These are phyloP conservation scores for Fraxinus floribunda DNA, from an alignment of 305 asterid species.

Conservation along the genomic window DNA sequence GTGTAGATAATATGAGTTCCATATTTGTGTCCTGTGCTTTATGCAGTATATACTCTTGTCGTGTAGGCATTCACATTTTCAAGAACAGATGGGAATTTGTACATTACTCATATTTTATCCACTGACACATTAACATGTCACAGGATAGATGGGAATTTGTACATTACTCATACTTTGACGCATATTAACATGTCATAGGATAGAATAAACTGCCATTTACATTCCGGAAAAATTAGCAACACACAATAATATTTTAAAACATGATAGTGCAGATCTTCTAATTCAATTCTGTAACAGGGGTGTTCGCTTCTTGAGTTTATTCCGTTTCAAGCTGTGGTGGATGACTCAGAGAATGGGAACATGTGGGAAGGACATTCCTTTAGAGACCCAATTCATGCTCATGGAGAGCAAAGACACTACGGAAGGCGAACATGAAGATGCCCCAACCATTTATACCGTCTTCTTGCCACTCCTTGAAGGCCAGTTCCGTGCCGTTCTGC, in stretches of 20 bases:
- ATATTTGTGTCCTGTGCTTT: not conserved
- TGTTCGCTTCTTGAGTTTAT: conserved; percentile 84
- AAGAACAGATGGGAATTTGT: not conserved
- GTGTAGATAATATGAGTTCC: not conserved
- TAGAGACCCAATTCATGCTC: conserved; percentile 97
- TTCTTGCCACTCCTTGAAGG: conserved; percentile 55
- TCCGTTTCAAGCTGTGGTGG: conserved; percentile 99
- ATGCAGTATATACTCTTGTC: not conserved
- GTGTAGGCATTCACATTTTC: not conserved
- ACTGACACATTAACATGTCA: too few relatives aligned
- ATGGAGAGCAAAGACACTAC: conserved; percentile 78
- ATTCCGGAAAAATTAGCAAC: not conserved
- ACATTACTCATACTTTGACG: not conserved
- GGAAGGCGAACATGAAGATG: conserved; percentile 53
- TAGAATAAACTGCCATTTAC: not conserved
- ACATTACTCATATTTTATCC: not conserved
- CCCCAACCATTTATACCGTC: conserved; percentile 63
- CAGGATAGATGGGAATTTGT: not conserved
- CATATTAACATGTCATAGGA: not conserved
- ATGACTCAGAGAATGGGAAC: conserved; percentile 98
- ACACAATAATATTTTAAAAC: not conserved
- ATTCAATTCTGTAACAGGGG: conserved; percentile 45
- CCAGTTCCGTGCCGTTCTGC: conserved; percentile 49
- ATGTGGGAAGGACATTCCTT: conserved; percentile 82
- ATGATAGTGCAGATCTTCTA: not conserved